Base-by-base conservation (phyloP, 345 rosid genomes). In the Euphorbia peplus region DNA sequence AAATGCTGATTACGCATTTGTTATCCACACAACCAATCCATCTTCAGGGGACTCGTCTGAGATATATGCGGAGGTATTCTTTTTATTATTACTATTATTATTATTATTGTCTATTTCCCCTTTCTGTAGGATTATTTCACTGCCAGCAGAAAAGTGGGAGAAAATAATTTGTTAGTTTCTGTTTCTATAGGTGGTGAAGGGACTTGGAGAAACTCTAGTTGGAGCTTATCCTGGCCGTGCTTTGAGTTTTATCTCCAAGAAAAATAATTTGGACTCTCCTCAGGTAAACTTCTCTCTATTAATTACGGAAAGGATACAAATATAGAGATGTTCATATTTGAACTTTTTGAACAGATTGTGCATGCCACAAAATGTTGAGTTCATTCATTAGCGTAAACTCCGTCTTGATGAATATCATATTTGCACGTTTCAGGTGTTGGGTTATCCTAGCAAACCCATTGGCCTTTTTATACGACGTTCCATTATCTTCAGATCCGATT, bases 141-240 rank as follows among this genome's bases (percentile, higher is more conserved):
- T 46, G 25, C 25, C 4, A 26, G 19, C 14, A 11, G 35, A 53
- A 60, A 66, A 73, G 60, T n/a, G 32, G 65, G 37, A 51, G 41
- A 53, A 25, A 56, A 29, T 18, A 76, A 42, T 68, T 65, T 18
- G 32, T 41, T 47, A 59, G 65, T 24, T 48, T 0, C 55, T 78
- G 66, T 22, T 69, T 48, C 47, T 65, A n/a, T 66, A 95, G 99
- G 92, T 91, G 63, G 99, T 95, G 66, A 85, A 83, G 77, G 99
- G 99, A 48, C 99, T 95, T 18, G 99, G 99, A 76, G 98, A 95
- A 79, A 95, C 97, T 69, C 83, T 95, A 12, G 99, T 95, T 46
- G 99, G 99, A 83, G 99, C 99, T 61, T 95, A 95, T 78, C 99
- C 99, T 2, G 99, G 99, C 21, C 97, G 99, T 13, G 93, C 99